Conservation (phyloP, 495 filamentous ascomycete genomes). For the Articulospora tetracladia region DNA sequence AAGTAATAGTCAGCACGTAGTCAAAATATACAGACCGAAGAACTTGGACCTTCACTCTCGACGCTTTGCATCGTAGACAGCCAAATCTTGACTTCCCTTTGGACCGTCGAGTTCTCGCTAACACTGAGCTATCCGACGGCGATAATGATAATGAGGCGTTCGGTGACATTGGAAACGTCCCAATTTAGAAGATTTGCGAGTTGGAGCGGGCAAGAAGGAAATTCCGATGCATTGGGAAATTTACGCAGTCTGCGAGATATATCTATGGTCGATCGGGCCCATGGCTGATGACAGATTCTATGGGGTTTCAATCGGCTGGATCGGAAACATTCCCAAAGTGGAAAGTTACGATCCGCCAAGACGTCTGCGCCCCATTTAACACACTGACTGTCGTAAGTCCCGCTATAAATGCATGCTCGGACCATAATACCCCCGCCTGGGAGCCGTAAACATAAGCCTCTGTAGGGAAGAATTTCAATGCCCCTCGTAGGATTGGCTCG, state of each 20-base stretch:
- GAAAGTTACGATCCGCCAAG: background rate
- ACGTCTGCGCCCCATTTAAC: background rate
- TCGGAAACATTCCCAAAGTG: background rate
- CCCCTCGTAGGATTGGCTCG: too few species aligned
- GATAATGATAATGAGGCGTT: background rate
- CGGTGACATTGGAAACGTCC: too few species aligned
- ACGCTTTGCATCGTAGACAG: constrained; percentile 11
- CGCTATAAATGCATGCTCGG: background rate
- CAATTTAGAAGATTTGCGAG: too few species aligned
- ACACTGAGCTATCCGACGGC: background rate
- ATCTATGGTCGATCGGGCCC: background rate
- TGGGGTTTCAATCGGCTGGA: background rate
- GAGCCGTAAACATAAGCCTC: background rate
- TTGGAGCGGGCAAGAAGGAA: background rate
- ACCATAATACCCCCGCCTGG: background rate
- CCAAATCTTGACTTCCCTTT: constrained; percentile 14
- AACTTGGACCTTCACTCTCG: constrained; percentile 8
- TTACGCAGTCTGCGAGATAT: background rate
- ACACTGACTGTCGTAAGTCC: background rate
- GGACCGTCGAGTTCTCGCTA: background rate
- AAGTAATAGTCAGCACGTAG: background rate
- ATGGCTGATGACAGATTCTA: background rate
- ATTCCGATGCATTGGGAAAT: background rate
- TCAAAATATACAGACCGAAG: background rate
- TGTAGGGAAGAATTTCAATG: background rate